Base-by-base conservation (phyloP, 768 basidiomycete species). In the Epithele typhae region DNA sequence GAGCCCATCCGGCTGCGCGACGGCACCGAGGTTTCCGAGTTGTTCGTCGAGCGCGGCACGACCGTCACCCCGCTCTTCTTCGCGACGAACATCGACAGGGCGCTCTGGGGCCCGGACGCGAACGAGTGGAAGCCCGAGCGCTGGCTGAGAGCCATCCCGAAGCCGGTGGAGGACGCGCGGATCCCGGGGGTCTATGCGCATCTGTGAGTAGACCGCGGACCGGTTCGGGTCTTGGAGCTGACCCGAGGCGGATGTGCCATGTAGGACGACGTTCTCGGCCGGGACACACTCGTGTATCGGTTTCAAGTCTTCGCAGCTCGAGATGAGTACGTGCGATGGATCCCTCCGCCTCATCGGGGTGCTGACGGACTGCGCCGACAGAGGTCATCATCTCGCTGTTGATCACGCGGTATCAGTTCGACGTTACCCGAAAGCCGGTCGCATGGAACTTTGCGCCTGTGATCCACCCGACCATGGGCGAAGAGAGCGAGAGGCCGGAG, bases 361-460 rank as follows among this genome's bases (percentile, higher is more conserved):
- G 1, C 15, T 6, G 1, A 25, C 18, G 17, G 27, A 30, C 23
- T 15, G 8, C 3, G 5, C 18, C 4, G 0, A 3, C 52, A 65
- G 65, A 66, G 51, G 52, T 59, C 25, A 51, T 67, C 3, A 54
- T 67, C 3, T 46, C 58, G 7, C 40, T 57, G 4, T 52, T 67
- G 5, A 18, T 67, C 9, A 36, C 49, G 10, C 48, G 52, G 3
- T 62, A 64, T 58, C 54, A 43, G 37, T 63, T 67, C 40, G 57
- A 58, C 23, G 47, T 53, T 7, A 23, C 59, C 1, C 49, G 49
- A 14, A 53, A 56, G 24, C 58, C 59, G 12, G 52, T 67, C 25
- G 35, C 48, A 1, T 67, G 63, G 62, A 61, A 65, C 36, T 49
- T 55, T 32, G 57, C 55, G 10, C 49, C 37, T 4, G 58, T 64